Conservation (phyloP, 2,329 filamentous ascomycete species). For the Ophiocordyceps unilateralis region DNA sequence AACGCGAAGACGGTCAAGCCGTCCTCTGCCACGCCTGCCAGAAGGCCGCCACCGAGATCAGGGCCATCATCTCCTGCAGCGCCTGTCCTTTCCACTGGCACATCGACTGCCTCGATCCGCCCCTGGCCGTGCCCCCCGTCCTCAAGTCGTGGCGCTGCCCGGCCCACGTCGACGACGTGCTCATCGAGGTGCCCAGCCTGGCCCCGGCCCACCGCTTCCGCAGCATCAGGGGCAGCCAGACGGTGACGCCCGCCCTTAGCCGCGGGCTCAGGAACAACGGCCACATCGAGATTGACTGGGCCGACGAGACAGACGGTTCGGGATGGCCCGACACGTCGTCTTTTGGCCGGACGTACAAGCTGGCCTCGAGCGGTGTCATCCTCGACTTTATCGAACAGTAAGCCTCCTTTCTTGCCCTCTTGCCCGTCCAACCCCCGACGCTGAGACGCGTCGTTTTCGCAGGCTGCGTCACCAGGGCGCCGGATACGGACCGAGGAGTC, state of each 20-base stretch:
- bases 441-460: too few species aligned
- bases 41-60: slow-evolving; percentile 37
- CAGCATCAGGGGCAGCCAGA: slow-evolving; percentile 36
- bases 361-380: slow-evolving; percentile 47
- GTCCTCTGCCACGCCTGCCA: slow-evolving; percentile 68
- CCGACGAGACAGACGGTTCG: slow-evolving; percentile 37
- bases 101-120: slow-evolving; percentile 78
- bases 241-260: slow-evolving; percentile 32
- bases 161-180: slow-evolving; percentile 63
- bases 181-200: slow-evolving; percentile 40
- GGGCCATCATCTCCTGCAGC: slow-evolving; percentile 74
- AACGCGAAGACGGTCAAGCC: slow-evolving; percentile 57
- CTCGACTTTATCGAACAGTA: slow-evolving; percentile 55
- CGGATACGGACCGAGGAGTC: slow-evolving; percentile 16
- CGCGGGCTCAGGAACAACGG: slow-evolving; percentile 58
- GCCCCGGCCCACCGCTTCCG: slow-evolving; percentile 45
- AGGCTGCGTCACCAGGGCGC: slow-evolving; percentile 21
- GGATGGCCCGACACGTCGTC: slow-evolving; percentile 41
- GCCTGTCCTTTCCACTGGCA: slow-evolving; percentile 75
- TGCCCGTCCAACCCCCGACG: too few species aligned
- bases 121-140: slow-evolving; percentile 60
- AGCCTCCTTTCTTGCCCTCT: slow-evolving; percentile 10
- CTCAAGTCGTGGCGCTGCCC: slow-evolving; percentile 77
- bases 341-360: slow-evolving; percentile 47
- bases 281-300: slow-evolving; percentile 48